Conservation (phyloP, 164 flowering plant species). For the Sedum album region DNA sequence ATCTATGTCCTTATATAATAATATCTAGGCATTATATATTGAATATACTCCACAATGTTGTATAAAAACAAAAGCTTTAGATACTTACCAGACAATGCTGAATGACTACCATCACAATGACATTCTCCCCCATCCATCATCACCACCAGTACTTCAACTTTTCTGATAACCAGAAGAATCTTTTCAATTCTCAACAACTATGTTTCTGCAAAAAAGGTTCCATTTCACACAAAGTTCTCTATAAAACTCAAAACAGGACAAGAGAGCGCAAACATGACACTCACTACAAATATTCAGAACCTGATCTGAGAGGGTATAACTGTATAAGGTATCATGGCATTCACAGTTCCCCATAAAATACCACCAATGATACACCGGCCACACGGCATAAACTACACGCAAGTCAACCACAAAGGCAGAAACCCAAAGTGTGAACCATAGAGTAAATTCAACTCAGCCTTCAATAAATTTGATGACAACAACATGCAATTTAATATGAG, state of each 20-base stretch:
- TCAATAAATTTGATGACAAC: background rate
- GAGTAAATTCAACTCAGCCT: background rate
- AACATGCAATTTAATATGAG: conserved; percentile 1
- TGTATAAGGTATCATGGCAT: conserved; percentile 5
- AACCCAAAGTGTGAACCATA: conserved; percentile 1
- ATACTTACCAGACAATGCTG: background rate
- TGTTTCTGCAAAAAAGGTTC: background rate
- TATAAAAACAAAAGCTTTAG: background rate
- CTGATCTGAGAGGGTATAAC: background rate
- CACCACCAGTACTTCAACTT: conserved; percentile 2
- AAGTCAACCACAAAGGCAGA: conserved; percentile 5
- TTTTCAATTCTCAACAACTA: background rate
- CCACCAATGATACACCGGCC: conserved; percentile 2
- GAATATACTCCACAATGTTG: background rate
- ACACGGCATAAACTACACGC: background rate
- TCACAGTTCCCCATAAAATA: conserved; percentile 1
- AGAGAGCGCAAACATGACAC: conserved; percentile 5
- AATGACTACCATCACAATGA: background rate
- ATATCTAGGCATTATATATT: background rate
- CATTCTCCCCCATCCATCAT: conserved; percentile 5
- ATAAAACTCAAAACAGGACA: conserved; percentile 8
- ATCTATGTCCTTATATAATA: background rate
- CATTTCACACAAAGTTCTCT: background rate
- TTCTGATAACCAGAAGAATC: conserved; percentile 6
- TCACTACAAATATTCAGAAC: background rate